Percentiles rank a stretch among this genome's conserved stretches.
phyloP scores from a whole-genome alignment of 257 asterid genomes.

The Lantana camara region DNA sequence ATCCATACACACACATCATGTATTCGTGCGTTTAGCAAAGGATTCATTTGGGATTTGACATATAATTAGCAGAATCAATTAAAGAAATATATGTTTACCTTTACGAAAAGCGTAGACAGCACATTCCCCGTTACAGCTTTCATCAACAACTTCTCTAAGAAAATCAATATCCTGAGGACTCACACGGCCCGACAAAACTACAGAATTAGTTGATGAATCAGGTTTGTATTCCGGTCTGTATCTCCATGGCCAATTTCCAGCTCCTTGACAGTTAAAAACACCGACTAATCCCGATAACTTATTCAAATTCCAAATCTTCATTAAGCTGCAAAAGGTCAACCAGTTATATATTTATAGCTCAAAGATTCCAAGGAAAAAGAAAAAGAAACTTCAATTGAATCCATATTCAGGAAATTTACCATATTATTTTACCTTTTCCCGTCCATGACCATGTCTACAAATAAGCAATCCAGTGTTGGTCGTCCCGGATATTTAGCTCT shows the following conservation, averaged over 20 bases:
- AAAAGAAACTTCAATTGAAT: too few relatives aligned
- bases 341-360: too few relatives aligned
- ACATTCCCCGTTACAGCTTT: constrained; percentile 47
- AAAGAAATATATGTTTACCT: constrained; percentile 38
- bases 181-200: constrained; percentile 44
- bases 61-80: too few relatives aligned
- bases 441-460: constrained; percentile 63
- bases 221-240: constrained; percentile 24
- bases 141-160: constrained; percentile 53
- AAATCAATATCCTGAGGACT: constrained; percentile 53
- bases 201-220: neutral
- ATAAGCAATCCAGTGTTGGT: constrained; percentile 64
- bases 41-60: too few relatives aligned
- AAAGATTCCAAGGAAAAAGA: too few relatives aligned
- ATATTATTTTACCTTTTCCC: constrained; percentile 66
- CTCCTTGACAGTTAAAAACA: constrained; percentile 78
- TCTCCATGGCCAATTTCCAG: constrained; percentile 62
- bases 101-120: constrained; percentile 52
- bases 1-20: too few relatives aligned
- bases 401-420: too few relatives aligned
- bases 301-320: constrained; percentile 81
- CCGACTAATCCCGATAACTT: constrained; percentile 60
- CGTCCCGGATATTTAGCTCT: constrained; percentile 64
- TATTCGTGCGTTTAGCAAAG: too few relatives aligned
- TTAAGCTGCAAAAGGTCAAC: constrained; percentile 51